Evolutionary conservation across 306 rosid genomes (phyloP), one percentile per base, ranked within the genome.

Genomic region (Elaeagnus macrophylla): DNA sequence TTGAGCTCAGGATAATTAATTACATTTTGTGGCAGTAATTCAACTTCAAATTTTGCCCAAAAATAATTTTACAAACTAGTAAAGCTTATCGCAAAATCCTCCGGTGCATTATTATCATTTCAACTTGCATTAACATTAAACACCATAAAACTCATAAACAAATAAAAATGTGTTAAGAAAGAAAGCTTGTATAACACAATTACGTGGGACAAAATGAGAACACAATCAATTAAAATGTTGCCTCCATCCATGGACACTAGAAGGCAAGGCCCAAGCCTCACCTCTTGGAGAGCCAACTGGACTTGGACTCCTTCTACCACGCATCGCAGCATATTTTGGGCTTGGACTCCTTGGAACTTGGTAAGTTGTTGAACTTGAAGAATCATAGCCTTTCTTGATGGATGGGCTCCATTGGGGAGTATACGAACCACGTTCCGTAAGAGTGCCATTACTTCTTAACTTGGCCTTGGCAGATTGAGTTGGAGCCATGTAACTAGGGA

Each of bases 391-490:
- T 56, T 60, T 78, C 71, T 67, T 78, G 0, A 75, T 67, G 3
- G 93, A 67, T 0, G 72, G 52, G 71, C 81, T 87, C 96, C 95
- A 87, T 0, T n/a, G 49, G 9, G 49, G 49, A 4, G 49, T 45
- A 13, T 14, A 45, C 5, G 49, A 13, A 5, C 15, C 49, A 13
- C 18, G 17, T 13, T 12, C 17, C 14, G 70, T 83, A 7, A 48
- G 5, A 1, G 48, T 38, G 49, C 85, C 82, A 47, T 62, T 89
- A 15, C n/a, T 42, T 42, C 79, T 53, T 10, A 65, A 70, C 81
- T 91, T 91, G 69, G 99, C 99, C 81, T 78, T 87, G 19, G 96
- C 93, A n/a, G 95, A 87, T 15, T 84, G 55, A 36, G 99, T 91
- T 2, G 87, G 83, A 35, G 96, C 85, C 99, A 91, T 91, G 60